Evolutionary conservation across 768 basidiomycete genomes (phyloP).

Genomic region (Rhodotorula babjevae): DNA sequence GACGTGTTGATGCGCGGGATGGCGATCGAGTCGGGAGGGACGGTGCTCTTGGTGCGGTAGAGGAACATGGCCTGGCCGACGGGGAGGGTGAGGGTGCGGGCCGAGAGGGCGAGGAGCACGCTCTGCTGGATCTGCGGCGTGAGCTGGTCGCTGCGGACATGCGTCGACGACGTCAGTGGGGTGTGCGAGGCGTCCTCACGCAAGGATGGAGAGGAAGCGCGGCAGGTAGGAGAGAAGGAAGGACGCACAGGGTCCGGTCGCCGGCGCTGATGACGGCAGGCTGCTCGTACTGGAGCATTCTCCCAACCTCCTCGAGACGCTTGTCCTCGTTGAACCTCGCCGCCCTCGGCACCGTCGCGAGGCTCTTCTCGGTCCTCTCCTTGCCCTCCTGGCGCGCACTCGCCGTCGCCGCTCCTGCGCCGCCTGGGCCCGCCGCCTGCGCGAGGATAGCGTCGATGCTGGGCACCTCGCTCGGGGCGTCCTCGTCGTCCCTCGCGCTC

Average conservation of each 20-base stretch:
- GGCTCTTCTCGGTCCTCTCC: background rate
- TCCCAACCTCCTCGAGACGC: conserved; percentile 80
- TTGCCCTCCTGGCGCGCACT: background rate
- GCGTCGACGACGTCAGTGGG: too few relatives aligned
- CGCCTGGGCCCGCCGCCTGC: background rate
- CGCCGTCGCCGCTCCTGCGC: too few relatives aligned
- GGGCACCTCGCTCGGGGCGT: too few relatives aligned
- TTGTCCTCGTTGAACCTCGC: conserved; percentile 80
- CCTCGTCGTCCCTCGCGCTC: background rate
- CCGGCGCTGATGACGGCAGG: conserved; percentile 64
- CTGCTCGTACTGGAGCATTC: conserved; percentile 78
- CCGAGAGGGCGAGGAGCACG: conserved; percentile 71
- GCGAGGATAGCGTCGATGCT: background rate
- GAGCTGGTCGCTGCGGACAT: conserved; percentile 69
- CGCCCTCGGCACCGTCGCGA: conserved; percentile 13
- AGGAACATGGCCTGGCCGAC: conserved; percentile 89
- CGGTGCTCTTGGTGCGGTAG: conserved; percentile 55
- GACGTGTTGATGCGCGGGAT: conserved; percentile 46
- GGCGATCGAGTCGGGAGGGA: conserved; percentile 45
- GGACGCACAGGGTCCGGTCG: conserved; percentile 66
- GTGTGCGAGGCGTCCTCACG: too few relatives aligned
- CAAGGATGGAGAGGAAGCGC: too few relatives aligned
- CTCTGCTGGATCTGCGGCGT: conserved; percentile 78
- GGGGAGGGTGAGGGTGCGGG: conserved; percentile 81
- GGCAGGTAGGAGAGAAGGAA: background rate